These are phyloP conservation scores for Torulaspora microellipsoides DNA, from an alignment of 805 yeast species.

Conservation along the genomic window DNA sequence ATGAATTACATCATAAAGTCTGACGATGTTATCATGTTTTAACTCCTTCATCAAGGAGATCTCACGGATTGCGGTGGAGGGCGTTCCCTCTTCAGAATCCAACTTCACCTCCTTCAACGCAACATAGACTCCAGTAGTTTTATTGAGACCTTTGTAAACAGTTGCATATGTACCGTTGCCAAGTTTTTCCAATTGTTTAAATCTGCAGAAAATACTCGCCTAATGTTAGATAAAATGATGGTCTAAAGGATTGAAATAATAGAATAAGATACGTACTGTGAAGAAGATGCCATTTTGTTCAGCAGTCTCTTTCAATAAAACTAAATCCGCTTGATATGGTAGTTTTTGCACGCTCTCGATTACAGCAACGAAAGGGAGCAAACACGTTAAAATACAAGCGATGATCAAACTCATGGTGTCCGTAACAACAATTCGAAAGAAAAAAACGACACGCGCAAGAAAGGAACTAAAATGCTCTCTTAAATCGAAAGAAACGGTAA, in stretches of 20 bases:
- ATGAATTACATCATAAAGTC: conserved; percentile 90
- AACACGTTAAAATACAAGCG: no score
- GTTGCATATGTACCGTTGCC: conserved; percentile 89
- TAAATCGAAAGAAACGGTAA: no score
- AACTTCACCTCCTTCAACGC: conserved; percentile 92
- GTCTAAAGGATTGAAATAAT: conserved; percentile 2
- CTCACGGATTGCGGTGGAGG: conserved; percentile 96
- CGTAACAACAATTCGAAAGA: no score
- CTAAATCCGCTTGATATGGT: no score
- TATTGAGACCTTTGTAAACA: conserved; percentile 92
- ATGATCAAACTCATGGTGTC: no score
- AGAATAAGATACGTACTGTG: conserved; percentile 23
- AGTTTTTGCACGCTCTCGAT: no score
- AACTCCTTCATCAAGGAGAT: conserved; percentile 90
- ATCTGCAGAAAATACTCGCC: conserved; percentile 19
- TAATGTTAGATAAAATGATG: conserved; percentile 5
- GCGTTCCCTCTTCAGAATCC: conserved; percentile 98
- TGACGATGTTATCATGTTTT: conserved; percentile 88
- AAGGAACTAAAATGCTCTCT: no score
- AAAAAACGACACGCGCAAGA: no score
- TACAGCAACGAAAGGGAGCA: no score
- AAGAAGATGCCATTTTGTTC: conserved; percentile 24
- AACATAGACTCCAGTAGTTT: conserved; percentile 87
- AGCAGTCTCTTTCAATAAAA: no score
- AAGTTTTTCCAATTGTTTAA: conserved; percentile 35